Evolutionary conservation across 2,329 filamentous ascomycete genomes (phyloP).

Genomic region (Exophiala aquamarina): DNA sequence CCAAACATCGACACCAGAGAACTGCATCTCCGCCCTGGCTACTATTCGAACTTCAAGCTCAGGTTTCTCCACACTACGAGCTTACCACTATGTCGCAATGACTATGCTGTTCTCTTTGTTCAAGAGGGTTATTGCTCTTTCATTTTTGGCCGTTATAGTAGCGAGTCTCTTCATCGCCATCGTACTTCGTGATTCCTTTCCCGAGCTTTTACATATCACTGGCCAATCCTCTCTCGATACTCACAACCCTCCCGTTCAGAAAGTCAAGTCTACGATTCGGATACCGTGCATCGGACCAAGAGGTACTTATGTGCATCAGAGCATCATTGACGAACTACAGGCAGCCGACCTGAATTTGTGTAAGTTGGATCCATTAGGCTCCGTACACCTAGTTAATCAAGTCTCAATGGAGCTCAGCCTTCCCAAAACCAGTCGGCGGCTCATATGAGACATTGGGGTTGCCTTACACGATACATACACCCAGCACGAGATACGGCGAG

Average conservation of each 20-base stretch:
- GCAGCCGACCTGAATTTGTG: constrained; percentile 5
- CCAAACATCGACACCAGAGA: no score
- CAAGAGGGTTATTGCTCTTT: not conserved
- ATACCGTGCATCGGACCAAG: constrained; percentile 61
- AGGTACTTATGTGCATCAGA: constrained; percentile 50
- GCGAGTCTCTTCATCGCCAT: not conserved
- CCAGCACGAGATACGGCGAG: constrained; percentile 12
- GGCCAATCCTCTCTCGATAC: not conserved
- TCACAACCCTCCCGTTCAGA: not conserved
- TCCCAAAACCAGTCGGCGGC: constrained; percentile 12
- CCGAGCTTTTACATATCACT: constrained; percentile 5
- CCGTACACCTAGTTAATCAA: not conserved
- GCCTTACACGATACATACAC: constrained; percentile 11
- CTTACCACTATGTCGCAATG: not conserved
- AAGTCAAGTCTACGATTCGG: constrained; percentile 1
- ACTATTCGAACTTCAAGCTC: no score
- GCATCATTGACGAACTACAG: constrained; percentile 50
- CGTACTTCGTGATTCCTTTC: constrained; percentile 2
- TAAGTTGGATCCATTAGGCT: constrained; percentile 3
- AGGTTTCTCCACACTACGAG: no score
- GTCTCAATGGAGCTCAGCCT: constrained; percentile 3
- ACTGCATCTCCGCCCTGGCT: no score
- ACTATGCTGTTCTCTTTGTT: not conserved
- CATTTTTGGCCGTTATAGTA: not conserved
- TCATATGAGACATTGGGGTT: constrained; percentile 10